These are phyloP conservation scores for Asterochloris erici DNA, from an alignment of 139 green algal genomes.

Conservation along the genomic window DNA sequence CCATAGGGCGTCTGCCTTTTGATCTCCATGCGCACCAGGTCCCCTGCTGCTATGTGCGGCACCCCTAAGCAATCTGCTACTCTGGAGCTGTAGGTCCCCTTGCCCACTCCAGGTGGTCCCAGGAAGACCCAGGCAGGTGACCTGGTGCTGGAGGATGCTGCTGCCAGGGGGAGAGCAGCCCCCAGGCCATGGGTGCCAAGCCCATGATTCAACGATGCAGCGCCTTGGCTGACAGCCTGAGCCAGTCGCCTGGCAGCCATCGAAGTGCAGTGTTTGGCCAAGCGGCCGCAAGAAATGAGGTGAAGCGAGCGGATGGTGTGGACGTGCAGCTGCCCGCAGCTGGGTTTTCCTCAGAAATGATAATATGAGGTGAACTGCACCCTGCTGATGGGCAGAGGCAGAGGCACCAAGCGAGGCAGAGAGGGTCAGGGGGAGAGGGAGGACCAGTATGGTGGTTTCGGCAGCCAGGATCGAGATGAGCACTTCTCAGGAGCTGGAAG, in stretches of 20 bases:
- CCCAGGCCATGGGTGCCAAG: too few species aligned
- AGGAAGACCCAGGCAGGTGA: slow-evolving; percentile 36
- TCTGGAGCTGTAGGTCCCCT: slow-evolving; percentile 91
- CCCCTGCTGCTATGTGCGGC: slow-evolving; percentile 89
- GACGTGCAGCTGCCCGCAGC: too few species aligned
- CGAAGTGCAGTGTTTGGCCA: too few species aligned
- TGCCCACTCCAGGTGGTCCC: slow-evolving; percentile 82
- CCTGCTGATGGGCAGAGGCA: background rate
- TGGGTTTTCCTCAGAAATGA: too few species aligned
- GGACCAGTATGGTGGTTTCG: slow-evolving; percentile 61
- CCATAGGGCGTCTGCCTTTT: slow-evolving; percentile 59
- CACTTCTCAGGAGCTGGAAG: slow-evolving; percentile 28
- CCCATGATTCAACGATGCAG: too few species aligned
- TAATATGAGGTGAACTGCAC: too few species aligned
- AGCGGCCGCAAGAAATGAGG: too few species aligned
- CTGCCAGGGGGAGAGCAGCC: too few species aligned
- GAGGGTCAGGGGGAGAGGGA: slow-evolving; percentile 25
- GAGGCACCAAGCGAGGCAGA: slow-evolving; percentile 3
- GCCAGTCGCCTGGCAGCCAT: too few species aligned
- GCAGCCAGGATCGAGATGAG: slow-evolving; percentile 46
- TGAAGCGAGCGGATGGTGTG: too few species aligned
- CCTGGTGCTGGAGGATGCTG: background rate
- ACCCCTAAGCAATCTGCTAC: slow-evolving; percentile 75
- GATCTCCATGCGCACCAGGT: slow-evolving; percentile 91
- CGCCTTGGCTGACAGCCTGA: too few species aligned